Conservation (phyloP, 352 stramenopile species). For the Peronospora belbahrii region DNA sequence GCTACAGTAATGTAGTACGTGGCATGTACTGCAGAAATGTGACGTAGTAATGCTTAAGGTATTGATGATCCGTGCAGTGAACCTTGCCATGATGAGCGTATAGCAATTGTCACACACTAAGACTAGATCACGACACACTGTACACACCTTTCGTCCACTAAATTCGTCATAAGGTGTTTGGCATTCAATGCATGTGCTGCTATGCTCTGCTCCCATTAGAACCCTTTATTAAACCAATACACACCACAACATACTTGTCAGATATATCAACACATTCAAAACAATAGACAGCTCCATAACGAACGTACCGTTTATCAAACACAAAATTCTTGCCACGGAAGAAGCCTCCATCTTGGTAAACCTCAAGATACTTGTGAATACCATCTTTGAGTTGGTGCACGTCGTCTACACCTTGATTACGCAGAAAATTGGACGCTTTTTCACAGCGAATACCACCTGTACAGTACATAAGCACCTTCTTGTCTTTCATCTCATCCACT, state of each 20-base stretch:
- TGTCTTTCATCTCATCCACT: slow-evolving; percentile 52
- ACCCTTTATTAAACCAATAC: slow-evolving; percentile 33
- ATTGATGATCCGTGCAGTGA: slow-evolving; percentile 67
- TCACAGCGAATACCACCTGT: slow-evolving; percentile 71
- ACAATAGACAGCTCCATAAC: neutral
- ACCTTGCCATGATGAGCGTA: slow-evolving; percentile 49
- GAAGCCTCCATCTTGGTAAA: slow-evolving; percentile 49
- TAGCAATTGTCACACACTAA: slow-evolving; percentile 64
- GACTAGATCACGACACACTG: slow-evolving; percentile 61
- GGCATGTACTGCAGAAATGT: slow-evolving; percentile 66
- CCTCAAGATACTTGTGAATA: slow-evolving; percentile 71
- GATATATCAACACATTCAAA: neutral
- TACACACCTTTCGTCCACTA: slow-evolving; percentile 62
- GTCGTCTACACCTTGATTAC: slow-evolving; percentile 43
- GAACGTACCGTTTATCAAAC: slow-evolving; percentile 63
- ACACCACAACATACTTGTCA: neutral
- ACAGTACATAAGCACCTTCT: slow-evolving; percentile 79
- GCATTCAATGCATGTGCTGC: slow-evolving; percentile 65
- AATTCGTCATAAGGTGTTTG: slow-evolving; percentile 47
- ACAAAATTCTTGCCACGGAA: slow-evolving; percentile 79
- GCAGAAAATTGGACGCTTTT: slow-evolving; percentile 66
- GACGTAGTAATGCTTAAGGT: slow-evolving; percentile 62
- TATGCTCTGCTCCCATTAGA: slow-evolving; percentile 45
- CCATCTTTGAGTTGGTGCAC: slow-evolving; percentile 64
- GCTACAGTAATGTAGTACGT: slow-evolving; percentile 32